Conservation (phyloP, 2,329 filamentous ascomycete species). For the Orbilia javanica region DNA sequence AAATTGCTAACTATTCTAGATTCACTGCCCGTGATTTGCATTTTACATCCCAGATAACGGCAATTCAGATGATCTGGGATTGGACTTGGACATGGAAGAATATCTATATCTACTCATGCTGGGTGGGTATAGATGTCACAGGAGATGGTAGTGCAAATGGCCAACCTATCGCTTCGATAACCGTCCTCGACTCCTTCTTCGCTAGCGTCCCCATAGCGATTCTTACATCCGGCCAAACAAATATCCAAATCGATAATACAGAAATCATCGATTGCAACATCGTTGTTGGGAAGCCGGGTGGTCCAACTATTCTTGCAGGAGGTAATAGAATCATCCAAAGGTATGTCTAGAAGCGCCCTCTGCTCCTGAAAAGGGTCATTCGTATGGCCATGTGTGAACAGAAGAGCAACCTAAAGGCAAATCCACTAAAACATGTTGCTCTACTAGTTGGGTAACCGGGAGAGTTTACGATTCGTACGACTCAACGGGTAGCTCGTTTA, state of each 20-base stretch:
- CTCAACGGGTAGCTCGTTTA: constrained; percentile 11
- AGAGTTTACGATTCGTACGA: no score
- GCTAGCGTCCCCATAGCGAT: background rate
- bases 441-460: no score
- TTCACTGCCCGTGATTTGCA: no score
- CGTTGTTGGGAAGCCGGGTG: background rate
- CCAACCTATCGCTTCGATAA: no score
- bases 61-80: constrained; percentile 68
- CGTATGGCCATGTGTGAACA: no score
- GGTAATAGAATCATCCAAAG: no score
- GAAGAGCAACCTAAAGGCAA: no score
- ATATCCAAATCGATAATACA: background rate
- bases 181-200: constrained; percentile 16
- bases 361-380: no score
- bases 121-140: constrained; percentile 13
- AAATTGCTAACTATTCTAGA: no score
- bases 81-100: constrained; percentile 58
- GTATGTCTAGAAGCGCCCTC: no score
- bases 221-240: background rate
- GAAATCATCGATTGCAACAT: background rate
- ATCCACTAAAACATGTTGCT: no score
- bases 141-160: background rate
- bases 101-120: background rate
- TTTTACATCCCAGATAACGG: no score
- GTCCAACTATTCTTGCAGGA: constrained; percentile 5